These are phyloP conservation scores for Beauveria scarabaeidicola DNA, from an alignment of 2,329 filamentous ascomycete genomes.

Conservation along the genomic window DNA sequence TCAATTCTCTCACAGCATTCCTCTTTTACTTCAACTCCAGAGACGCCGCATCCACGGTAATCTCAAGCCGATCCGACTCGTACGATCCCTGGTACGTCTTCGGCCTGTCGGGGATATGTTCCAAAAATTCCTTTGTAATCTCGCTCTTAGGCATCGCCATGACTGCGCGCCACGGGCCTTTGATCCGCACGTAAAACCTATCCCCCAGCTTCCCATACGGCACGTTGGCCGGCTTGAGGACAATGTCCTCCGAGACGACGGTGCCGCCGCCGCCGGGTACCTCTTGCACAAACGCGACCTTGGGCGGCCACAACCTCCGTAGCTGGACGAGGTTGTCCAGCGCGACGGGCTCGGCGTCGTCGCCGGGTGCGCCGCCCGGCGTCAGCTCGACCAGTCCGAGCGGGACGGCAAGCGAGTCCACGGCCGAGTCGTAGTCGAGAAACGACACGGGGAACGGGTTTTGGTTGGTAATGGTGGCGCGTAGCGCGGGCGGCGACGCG, in stretches of 20 bases:
- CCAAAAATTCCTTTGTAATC: constrained; percentile 11
- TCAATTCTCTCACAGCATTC: not conserved
- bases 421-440: constrained; percentile 30
- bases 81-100: not conserved
- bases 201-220: constrained; percentile 24
- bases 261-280: constrained; percentile 26
- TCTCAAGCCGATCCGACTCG: not conserved
- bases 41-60: not conserved
- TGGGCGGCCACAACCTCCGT: constrained; percentile 28
- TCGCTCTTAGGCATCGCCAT: constrained; percentile 21
- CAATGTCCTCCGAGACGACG: constrained; percentile 22
- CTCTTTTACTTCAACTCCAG: not conserved
- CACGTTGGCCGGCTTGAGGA: constrained; percentile 24
- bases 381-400: constrained; percentile 28
- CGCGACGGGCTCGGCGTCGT: constrained; percentile 18
- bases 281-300: constrained; percentile 23
- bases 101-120: not conserved
- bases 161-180: constrained; percentile 29
- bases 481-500: constrained; percentile 25
- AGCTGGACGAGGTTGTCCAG: constrained; percentile 23
- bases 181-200: constrained; percentile 22
- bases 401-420: constrained; percentile 27
- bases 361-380: constrained; percentile 18
- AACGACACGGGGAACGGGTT: constrained; percentile 27
- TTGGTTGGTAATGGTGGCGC: constrained; percentile 29